A percentile compares a stretch with the other conserved stretches of the same genome.
Conservation (phyloP, 2,329 filamentous ascomycete species). For the Tolypocladium tropicale region DNA sequence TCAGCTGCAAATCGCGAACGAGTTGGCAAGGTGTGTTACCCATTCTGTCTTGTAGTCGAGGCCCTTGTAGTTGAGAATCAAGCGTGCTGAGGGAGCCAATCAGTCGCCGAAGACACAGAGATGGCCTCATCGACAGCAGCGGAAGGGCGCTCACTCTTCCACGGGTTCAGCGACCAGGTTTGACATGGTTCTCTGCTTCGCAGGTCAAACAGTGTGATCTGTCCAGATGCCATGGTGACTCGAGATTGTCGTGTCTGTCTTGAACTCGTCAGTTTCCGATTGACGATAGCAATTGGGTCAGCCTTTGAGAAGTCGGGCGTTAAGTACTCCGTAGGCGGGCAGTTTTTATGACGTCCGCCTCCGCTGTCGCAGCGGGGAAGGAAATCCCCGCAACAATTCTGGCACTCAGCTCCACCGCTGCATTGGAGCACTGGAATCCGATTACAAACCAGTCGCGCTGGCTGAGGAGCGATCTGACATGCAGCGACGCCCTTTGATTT, state of each 20-base stretch:
- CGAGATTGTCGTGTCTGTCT: not conserved
- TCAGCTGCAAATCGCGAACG: conserved; percentile 3
- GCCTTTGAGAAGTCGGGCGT: not conserved
- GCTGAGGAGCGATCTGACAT: not conserved
- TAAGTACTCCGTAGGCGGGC: no score
- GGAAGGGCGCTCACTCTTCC: conserved; percentile 45
- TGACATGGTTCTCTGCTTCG: conserved; percentile 37
- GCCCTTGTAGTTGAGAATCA: conserved; percentile 57
- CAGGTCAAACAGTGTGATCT: conserved; percentile 51
- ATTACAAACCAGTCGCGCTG: not conserved
- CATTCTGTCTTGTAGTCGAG: not conserved
- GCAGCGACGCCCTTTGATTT: not conserved
- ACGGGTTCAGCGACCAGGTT: conserved; percentile 59
- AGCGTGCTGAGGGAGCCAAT: conserved; percentile 36
- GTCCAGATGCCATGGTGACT: conserved; percentile 17
- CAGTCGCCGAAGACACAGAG: not conserved
- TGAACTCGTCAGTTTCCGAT: not conserved
- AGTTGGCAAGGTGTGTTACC: not conserved
- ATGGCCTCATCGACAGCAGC: not conserved
- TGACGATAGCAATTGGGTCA: not conserved
- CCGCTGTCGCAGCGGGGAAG: not conserved
- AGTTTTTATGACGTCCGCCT: not conserved
- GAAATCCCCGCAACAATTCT: no score
- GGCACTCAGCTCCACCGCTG: not conserved
- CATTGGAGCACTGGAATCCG: not conserved